Evolutionary conservation across 225 moss, liverwort and hornwort genomes (phyloP).

Genomic region (Sphagnum tenellum): DNA sequence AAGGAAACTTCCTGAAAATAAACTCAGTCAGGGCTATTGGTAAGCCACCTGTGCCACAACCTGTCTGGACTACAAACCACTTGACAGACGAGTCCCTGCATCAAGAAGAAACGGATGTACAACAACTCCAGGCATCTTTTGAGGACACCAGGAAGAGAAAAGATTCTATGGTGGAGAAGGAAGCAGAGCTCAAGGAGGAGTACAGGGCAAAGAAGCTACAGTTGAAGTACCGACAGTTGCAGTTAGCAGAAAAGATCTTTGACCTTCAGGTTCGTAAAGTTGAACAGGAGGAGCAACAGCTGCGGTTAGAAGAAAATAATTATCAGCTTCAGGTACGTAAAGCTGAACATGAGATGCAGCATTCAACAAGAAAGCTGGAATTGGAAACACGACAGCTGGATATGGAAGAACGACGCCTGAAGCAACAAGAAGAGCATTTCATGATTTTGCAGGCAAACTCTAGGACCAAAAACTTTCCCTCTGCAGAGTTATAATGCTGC

Average conservation of each 20-base stretch:
- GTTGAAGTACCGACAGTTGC: not conserved
- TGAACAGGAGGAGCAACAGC: conserved; percentile 2
- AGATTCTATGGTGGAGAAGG: conserved; percentile 1
- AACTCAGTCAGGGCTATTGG: not conserved
- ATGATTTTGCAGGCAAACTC: not conserved
- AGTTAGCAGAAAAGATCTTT: not conserved
- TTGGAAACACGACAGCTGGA: not conserved
- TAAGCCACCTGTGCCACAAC: not conserved
- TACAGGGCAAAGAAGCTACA: conserved; percentile 4
- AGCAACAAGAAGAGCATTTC: conserved; percentile 5
- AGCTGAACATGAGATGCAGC: conserved; percentile 4
- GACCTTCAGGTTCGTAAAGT: not conserved
- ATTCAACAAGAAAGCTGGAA: not conserved
- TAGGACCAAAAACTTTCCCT: not conserved
- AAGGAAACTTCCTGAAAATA: conserved; percentile 1
- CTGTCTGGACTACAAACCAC: not conserved
- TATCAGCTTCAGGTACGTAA: not conserved
- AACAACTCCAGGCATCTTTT: not conserved
- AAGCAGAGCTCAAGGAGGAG: not conserved
- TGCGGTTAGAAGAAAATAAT: not conserved
- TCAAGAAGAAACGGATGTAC: not conserved
- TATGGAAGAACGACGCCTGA: conserved; percentile 1
- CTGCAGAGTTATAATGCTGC: too few species aligned
- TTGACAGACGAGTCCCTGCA: not conserved
- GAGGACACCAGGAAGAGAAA: conserved; percentile 1